Percentiles rank a stretch among this genome's conserved stretches.
These are phyloP conservation scores for Pleodorina starrii DNA, from an alignment of 139 green algal species.

Conservation along the genomic window DNA sequence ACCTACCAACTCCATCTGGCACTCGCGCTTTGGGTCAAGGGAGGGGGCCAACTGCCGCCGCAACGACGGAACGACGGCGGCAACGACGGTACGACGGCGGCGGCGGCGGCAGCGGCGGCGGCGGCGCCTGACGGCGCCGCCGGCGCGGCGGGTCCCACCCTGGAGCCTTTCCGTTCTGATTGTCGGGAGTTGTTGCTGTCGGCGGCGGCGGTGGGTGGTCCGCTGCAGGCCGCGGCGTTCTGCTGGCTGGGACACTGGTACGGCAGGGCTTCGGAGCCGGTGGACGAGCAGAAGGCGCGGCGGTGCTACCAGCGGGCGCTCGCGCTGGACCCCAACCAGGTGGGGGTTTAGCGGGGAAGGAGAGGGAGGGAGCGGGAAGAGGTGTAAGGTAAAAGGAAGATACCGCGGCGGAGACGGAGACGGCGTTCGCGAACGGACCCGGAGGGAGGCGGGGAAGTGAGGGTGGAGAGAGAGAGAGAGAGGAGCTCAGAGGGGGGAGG, in stretches of 20 bases:
- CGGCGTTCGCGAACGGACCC: no score
- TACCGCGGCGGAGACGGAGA: no score
- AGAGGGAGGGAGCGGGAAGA: no score
- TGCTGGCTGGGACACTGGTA: constrained; percentile 78
- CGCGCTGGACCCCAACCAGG: constrained; percentile 76
- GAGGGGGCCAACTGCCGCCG: neutral
- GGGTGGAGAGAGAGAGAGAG: no score
- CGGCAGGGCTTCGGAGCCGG: constrained; percentile 54
- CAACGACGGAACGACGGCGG: neutral
- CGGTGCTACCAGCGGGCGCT: constrained; percentile 82
- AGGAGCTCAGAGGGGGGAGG: no score
- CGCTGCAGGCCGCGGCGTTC: constrained; percentile 79
- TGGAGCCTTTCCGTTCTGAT: neutral
- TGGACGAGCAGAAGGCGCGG: constrained; percentile 63
- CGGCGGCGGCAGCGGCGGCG: no score
- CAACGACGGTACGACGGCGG: neutral
- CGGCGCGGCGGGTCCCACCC: neutral
- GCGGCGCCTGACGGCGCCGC: no score
- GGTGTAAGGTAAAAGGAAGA: no score
- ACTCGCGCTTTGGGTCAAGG: constrained; percentile 53
- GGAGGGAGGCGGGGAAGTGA: no score
- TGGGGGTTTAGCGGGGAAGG: constrained; percentile 33
- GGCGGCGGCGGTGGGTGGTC: constrained; percentile 36
- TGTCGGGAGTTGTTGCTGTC: constrained; percentile 39
- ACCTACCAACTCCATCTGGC: constrained; percentile 42